phyloP scores from a whole-genome alignment of 345 rosid genomes.

The Citrus cavaleriei region DNA sequence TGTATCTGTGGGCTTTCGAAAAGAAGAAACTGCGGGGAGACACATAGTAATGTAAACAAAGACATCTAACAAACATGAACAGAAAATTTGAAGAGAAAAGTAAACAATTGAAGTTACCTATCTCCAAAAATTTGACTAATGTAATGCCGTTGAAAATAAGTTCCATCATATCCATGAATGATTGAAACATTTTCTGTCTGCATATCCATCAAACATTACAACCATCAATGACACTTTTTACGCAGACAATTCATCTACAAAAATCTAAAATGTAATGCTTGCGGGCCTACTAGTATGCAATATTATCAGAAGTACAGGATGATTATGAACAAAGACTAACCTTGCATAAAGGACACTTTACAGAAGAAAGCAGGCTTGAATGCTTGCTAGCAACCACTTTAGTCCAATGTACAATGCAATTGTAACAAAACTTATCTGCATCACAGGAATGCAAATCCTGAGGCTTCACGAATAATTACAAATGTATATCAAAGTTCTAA shows the following conservation, averaged over 20 bases:
- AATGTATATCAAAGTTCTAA: constrained; percentile 1
- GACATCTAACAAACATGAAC: neutral
- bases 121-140: constrained; percentile 31
- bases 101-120: constrained; percentile 35
- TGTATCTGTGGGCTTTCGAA: constrained; percentile 66
- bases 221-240: constrained; percentile 1
- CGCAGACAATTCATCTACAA: neutral
- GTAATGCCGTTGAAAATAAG: constrained; percentile 59
- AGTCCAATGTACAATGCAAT: constrained; percentile 73
- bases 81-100: neutral
- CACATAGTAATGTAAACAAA: neutral
- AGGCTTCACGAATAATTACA: neutral
- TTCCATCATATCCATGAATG: constrained; percentile 63
- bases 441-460: neutral
- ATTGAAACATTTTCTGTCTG: constrained; percentile 70
- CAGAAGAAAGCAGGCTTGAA: constrained; percentile 37
- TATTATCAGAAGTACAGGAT: neutral
- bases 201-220: constrained; percentile 18
- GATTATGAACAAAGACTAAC: constrained; percentile 31
- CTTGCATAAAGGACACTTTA: constrained; percentile 92
- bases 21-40: constrained; percentile 52
- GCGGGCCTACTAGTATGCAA: neutral
- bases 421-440: constrained; percentile 88
- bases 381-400: constrained; percentile 64
- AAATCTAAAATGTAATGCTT: neutral